These are phyloP conservation scores for Mucor velutinosus DNA, from an alignment of 371 early-diverging fungal species.

Conservation along the genomic window DNA sequence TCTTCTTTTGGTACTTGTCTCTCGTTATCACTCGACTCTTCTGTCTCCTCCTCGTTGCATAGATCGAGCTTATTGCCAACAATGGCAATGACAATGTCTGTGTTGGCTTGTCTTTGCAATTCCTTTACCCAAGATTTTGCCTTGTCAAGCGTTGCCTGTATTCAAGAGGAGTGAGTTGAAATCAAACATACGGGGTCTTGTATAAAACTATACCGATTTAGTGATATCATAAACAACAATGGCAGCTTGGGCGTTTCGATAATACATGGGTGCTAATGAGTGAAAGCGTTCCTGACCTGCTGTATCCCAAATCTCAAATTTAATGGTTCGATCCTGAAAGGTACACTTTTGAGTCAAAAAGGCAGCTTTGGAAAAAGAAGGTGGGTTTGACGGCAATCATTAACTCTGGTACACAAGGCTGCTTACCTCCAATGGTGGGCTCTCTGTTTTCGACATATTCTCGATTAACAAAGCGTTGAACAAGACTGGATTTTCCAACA, in stretches of 20 bases:
- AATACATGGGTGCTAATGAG: conserved; percentile 98
- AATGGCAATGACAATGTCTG: conserved; percentile 93
- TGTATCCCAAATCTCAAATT: conserved; percentile 95
- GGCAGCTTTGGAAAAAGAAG: conserved; percentile 57
- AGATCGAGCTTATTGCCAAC: conserved; percentile 96
- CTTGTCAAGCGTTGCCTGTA: conserved; percentile 87
- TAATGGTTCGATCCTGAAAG: conserved; percentile 68
- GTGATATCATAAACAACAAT: conserved; percentile 96
- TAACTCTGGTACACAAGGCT: neutral
- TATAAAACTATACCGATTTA: conserved; percentile 65
- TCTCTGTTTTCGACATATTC: conserved; percentile 95
- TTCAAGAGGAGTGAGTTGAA: neutral
- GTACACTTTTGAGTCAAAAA: conserved; percentile 76
- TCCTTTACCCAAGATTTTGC: conserved; percentile 99
- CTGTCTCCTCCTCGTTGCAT: conserved; percentile 29
- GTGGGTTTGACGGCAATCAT: neutral
- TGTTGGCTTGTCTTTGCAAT: conserved; percentile 92
- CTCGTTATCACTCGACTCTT: conserved; percentile 60
- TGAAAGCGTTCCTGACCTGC: conserved; percentile 91
- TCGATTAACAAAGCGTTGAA: conserved; percentile 86
- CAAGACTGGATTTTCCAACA: conserved; percentile 84
- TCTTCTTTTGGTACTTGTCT: conserved; percentile 71
- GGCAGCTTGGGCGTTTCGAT: conserved; percentile 96
- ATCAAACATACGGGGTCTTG: neutral
- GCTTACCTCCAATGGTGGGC: conserved; percentile 93